These are phyloP conservation scores for Solanum hybrid DNA, from an alignment of 305 asterid genomes.

Conservation along the genomic window DNA sequence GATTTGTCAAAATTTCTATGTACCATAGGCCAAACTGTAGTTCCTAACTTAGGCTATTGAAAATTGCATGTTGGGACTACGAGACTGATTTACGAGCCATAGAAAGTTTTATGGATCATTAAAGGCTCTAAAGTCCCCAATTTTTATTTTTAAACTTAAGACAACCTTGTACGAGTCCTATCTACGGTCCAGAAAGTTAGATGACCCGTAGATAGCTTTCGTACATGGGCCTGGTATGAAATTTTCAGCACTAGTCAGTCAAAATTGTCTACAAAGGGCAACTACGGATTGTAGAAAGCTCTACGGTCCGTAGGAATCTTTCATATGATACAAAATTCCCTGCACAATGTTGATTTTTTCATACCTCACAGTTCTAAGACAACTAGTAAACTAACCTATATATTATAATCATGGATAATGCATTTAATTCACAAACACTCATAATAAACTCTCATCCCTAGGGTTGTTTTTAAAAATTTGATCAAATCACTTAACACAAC, in stretches of 20 bases:
- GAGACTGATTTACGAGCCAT: background rate
- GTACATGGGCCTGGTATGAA: background rate
- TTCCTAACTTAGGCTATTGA: too few species aligned
- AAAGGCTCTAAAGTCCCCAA: background rate
- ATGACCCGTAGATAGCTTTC: background rate
- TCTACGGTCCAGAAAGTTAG: background rate
- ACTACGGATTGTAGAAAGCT: background rate
- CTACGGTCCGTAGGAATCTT: background rate
- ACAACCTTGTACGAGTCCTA: background rate
- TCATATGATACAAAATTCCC: background rate
- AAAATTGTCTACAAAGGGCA: background rate
- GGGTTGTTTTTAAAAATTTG: background rate
- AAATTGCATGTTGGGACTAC: background rate
- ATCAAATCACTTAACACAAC: background rate
- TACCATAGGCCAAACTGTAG: background rate
- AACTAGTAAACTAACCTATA: background rate
- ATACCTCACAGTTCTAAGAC: background rate
- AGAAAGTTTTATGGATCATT: background rate
- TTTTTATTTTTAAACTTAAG: background rate
- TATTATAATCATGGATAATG: background rate
- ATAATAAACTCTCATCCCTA: background rate
- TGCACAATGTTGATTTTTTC: background rate
- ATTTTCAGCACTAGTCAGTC: background rate
- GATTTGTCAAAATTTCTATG: background rate
- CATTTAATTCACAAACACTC: background rate